Evolutionary conservation across 1,139 yeast genomes (phyloP), one percentile per base, ranked within the genome.

Genomic region (Diutina rugosa): DNA sequence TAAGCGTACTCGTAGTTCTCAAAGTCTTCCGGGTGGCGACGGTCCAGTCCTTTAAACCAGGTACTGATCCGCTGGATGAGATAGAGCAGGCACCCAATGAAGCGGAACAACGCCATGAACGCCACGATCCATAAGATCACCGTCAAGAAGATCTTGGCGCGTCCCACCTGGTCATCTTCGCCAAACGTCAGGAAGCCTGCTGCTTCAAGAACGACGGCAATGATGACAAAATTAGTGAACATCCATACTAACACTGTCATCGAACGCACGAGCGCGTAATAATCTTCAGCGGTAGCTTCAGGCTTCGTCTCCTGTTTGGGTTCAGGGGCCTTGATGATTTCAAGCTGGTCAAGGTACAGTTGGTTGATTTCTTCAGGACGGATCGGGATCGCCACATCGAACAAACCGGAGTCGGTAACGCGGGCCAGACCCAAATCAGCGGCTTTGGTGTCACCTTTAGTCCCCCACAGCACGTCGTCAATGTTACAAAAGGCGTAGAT

Each of bases 81-180:
- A 65, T 87, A 88, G 48, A 78, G 65, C 8, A 77, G 63, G 62
- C 91, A 84, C 1, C 96, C 96, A 52, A 83, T 62, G 60, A 88
- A 80, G 60, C 96, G 72, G 68, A 88, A 80, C 6, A 84, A 73
- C 1, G 96, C 95, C 79, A 87, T 77, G 56, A 85, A 78, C 1
- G 95, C 95, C 54, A 87, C 95, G 57, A 86, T 72, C 93, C 95
- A 87, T 60, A 88, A 76, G 58, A 88, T 77, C 45, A 87, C 85
- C 7, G 87, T 81, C 67, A 88, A 83, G 65, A 84, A 86, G 47
- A 84, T 73, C 47, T 67, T 67, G 4, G 77, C 67, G 56, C 80
- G 7, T 62, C 60, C 8, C 59, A 60, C 55, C 66, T 64, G 7
- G 53, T 26, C 14, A 54, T 30, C 29, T 52, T 49, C n/a, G 30